Percentiles rank a stretch among this genome's conserved stretches.
Conservation (phyloP, 2,329 filamentous ascomycete species). For the Aureobasidium vineae region DNA sequence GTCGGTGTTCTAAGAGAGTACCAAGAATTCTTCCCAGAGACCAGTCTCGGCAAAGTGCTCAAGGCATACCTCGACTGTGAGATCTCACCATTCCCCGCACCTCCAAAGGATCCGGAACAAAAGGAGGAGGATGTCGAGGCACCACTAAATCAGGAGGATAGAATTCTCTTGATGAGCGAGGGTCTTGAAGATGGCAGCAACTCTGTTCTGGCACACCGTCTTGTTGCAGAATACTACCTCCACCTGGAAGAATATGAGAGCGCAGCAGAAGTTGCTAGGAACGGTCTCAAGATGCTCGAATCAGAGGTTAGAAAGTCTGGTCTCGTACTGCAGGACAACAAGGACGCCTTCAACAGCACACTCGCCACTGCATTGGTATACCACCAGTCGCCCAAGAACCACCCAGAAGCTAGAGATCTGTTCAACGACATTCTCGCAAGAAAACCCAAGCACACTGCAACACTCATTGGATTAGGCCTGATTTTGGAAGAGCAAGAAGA, state of each 20-base stretch:
- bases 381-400: slow-evolving; percentile 85
- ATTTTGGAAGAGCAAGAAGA: slow-evolving; percentile 94
- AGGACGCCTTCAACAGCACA: slow-evolving; percentile 71
- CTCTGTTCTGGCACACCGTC: slow-evolving; percentile 77
- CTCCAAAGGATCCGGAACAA: slow-evolving; percentile 43
- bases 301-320: slow-evolving; percentile 66
- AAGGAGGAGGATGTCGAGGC: slow-evolving; percentile 58
- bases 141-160: slow-evolving; percentile 68
- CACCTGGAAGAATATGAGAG: slow-evolving; percentile 81
- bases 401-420: slow-evolving; percentile 79
- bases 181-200: slow-evolving; percentile 52
- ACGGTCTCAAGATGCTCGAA: slow-evolving; percentile 62
- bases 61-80: slow-evolving; percentile 78
- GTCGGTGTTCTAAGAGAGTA: slow-evolving; percentile 75
- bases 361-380: slow-evolving; percentile 87
- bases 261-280: slow-evolving; percentile 74
- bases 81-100: slow-evolving; percentile 81
- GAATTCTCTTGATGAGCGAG: slow-evolving; percentile 73
- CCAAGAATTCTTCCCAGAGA: slow-evolving; percentile 77
- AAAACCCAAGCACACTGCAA: slow-evolving; percentile 72
- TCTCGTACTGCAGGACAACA: slow-evolving; percentile 64
- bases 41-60: slow-evolving; percentile 77
- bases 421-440: slow-evolving; percentile 79
- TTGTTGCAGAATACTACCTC: slow-evolving; percentile 81
- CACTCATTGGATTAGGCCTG: slow-evolving; percentile 83